Evolutionary conservation across 2,329 filamentous ascomycete genomes (phyloP).

Genomic region (Penicillium sp.): DNA sequence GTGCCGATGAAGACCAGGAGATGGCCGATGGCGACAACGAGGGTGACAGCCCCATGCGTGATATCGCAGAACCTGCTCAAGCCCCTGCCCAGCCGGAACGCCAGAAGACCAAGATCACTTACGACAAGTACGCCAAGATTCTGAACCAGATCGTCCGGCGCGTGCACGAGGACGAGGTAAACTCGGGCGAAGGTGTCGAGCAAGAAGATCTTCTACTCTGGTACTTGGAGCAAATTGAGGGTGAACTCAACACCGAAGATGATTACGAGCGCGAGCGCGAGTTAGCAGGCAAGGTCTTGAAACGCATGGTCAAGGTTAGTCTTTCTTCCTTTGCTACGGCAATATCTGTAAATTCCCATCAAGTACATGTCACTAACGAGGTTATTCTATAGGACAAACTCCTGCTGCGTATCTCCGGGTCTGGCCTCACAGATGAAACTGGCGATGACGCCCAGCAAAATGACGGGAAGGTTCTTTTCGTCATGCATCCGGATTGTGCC

Average conservation of each 20-base stretch:
- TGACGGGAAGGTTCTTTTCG: slow-evolving; percentile 66
- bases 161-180: slow-evolving; percentile 76
- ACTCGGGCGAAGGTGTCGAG: slow-evolving; percentile 76
- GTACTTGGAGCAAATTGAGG: slow-evolving; percentile 91
- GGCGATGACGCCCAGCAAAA: slow-evolving; percentile 52
- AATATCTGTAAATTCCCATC: not conserved
- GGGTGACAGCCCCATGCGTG: slow-evolving; percentile 55
- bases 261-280: slow-evolving; percentile 73
- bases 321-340: not conserved
- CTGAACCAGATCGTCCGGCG: slow-evolving; percentile 80
- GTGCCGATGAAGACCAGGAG: slow-evolving; percentile 50
- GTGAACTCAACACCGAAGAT: slow-evolving; percentile 75
- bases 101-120: slow-evolving; percentile 82
- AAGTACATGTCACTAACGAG: not conserved
- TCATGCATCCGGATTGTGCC: slow-evolving; percentile 90
- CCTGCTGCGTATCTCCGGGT: slow-evolving; percentile 66
- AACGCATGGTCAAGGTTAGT: slow-evolving; percentile 86
- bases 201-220: slow-evolving; percentile 77
- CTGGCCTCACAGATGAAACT: slow-evolving; percentile 79
- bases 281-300: slow-evolving; percentile 80
- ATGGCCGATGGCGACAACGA: slow-evolving; percentile 49
- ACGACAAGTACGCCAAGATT: slow-evolving; percentile 91
- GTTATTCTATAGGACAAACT: slow-evolving; percentile 53
- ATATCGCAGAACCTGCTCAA: slow-evolving; percentile 46
- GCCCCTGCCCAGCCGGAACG: slow-evolving; percentile 39